These are phyloP conservation scores for Mucor mucedo DNA, from an alignment of 371 early-diverging fungal species.

Conservation along the genomic window DNA sequence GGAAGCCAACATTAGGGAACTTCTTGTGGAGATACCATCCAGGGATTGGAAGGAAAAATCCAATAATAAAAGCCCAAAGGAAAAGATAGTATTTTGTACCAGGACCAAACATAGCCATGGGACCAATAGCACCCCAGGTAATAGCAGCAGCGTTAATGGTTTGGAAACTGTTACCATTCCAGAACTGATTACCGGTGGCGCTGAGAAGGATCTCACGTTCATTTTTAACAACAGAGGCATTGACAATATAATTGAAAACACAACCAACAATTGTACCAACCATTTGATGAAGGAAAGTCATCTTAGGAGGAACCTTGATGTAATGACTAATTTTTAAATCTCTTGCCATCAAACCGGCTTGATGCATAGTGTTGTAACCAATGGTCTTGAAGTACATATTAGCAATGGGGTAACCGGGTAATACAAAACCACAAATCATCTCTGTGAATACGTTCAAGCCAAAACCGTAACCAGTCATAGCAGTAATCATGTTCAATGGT, in stretches of 20 bases:
- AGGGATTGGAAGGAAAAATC: conserved; percentile 34
- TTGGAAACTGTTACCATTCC: conserved; percentile 58
- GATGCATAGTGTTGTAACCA: conserved; percentile 60
- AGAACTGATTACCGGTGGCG: conserved; percentile 51
- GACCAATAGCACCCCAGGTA: conserved; percentile 81
- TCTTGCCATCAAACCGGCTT: conserved; percentile 58
- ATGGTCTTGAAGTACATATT: conserved; percentile 59
- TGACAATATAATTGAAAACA: conserved; percentile 60
- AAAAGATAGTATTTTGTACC: conserved; percentile 64
- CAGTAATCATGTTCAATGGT: conserved; percentile 45
- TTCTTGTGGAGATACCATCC: conserved; percentile 39
- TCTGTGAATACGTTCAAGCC: conserved; percentile 72
- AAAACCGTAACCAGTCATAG: conserved; percentile 44
- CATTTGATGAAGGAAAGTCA: conserved; percentile 65
- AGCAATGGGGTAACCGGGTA: conserved; percentile 61
- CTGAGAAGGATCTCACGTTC: conserved; percentile 48
- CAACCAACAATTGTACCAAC: conserved; percentile 65
- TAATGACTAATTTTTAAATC: conserved; percentile 79
- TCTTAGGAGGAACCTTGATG: conserved; percentile 75
- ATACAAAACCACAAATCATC: conserved; percentile 55
- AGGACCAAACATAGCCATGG: conserved; percentile 69
- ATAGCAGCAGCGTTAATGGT: conserved; percentile 65
- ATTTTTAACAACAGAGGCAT: conserved; percentile 42
- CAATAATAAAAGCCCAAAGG: conserved; percentile 53
- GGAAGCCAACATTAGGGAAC: conserved; percentile 47